These are phyloP conservation scores for Clavulina sp. DNA, from an alignment of 768 basidiomycete species.

Conservation along the genomic window DNA sequence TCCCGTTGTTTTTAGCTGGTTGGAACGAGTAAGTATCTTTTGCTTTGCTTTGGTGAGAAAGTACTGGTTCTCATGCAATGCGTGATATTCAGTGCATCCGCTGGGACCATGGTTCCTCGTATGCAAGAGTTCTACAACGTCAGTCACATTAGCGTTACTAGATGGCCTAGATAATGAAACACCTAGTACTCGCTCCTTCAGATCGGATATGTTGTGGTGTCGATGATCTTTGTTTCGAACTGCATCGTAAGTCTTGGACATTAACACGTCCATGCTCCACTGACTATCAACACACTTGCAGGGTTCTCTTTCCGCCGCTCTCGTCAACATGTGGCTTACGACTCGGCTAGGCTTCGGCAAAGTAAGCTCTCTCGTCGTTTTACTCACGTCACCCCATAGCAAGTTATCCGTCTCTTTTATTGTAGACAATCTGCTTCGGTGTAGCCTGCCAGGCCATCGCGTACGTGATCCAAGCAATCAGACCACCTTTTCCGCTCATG, in stretches of 20 bases:
- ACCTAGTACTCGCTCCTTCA: background rate
- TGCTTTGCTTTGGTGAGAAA: background rate
- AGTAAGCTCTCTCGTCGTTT: background rate
- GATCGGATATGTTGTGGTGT: slow-evolving; percentile 9
- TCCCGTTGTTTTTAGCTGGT: background rate
- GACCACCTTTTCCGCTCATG: slow-evolving; percentile 47
- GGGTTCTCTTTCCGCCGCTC: slow-evolving; percentile 7
- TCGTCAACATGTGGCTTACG: slow-evolving; percentile 5
- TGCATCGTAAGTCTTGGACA: slow-evolving; percentile 5
- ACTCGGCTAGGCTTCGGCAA: slow-evolving; percentile 11
- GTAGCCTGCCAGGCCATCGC: slow-evolving; percentile 34
- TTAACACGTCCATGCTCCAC: background rate
- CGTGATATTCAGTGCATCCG: background rate
- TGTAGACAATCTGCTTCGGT: slow-evolving; percentile 2
- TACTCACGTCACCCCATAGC: too few relatives aligned
- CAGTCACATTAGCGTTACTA: too few relatives aligned
- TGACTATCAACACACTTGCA: background rate
- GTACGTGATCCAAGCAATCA: slow-evolving; percentile 35
- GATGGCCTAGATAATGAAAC: background rate
- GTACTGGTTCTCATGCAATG: too few relatives aligned
- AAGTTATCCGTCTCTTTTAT: too few relatives aligned
- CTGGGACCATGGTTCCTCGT: slow-evolving; percentile 5
- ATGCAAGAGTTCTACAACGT: slow-evolving; percentile 11
- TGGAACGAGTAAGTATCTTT: slow-evolving; percentile 1
- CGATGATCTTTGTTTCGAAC: slow-evolving; percentile 8